These are phyloP conservation scores for Russula sp. DNA, from an alignment of 768 basidiomycete genomes.

Conservation along the genomic window DNA sequence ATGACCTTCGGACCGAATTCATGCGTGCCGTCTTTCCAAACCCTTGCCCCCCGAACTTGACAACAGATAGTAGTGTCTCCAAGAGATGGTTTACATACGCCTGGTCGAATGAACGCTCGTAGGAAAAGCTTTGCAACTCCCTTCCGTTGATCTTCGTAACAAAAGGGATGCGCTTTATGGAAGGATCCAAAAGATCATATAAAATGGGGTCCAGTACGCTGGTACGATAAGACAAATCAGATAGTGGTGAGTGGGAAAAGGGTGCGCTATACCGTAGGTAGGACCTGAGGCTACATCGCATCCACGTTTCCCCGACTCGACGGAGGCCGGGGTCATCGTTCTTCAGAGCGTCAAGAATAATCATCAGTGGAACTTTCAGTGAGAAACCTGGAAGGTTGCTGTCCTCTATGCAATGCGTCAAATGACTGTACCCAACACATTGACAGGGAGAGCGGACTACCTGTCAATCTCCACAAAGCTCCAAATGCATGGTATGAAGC, in stretches of 20 bases:
- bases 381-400: constrained; percentile 73
- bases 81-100: constrained; percentile 67
- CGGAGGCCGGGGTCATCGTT: constrained; percentile 70
- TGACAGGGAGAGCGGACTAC: constrained; percentile 42
- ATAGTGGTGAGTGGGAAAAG: neutral
- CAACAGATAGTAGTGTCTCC: constrained; percentile 71
- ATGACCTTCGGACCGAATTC: constrained; percentile 60
- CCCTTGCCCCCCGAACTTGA: constrained; percentile 87
- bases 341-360: constrained; percentile 78
- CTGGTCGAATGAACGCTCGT: constrained; percentile 77
- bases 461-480: constrained; percentile 85
- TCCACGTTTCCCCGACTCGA: constrained; percentile 92
- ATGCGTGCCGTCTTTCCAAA: constrained; percentile 72
- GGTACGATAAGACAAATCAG: constrained; percentile 18
- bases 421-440: constrained; percentile 1
- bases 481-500: constrained; percentile 86
- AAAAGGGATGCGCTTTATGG: constrained; percentile 52
- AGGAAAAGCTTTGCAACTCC: constrained; percentile 63
- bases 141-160: constrained; percentile 56
- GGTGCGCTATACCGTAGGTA: constrained; percentile 66
- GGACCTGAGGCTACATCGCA: constrained; percentile 89
- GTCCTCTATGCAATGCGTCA: constrained; percentile 58
- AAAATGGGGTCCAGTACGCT: constrained; percentile 91
- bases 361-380: constrained; percentile 84
- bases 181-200: constrained; percentile 69